Base-by-base conservation (phyloP, 2,329 filamentous ascomycete species). In the Fusarium nematophilum region DNA sequence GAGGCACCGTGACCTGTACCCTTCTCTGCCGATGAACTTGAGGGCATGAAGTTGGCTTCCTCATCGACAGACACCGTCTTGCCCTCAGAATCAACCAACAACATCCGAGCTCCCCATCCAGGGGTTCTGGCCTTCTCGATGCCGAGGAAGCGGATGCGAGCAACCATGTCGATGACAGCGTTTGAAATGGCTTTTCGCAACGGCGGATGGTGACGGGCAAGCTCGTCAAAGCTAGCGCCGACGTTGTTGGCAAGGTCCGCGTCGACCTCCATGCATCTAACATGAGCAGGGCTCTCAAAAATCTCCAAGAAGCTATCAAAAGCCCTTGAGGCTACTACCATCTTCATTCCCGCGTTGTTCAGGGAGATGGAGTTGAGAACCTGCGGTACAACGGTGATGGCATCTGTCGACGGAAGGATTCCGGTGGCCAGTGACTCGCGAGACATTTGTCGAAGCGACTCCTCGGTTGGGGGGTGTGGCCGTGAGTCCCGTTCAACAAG, bases 281-380 rank as follows among this genome's bases (percentile, higher is more conserved):
- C 87, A 75, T 99, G 96, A 13, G 87, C 84, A 3, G 93, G 88
- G 64, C 92, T 98, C 75, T 97, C 92, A 64, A 99, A 99, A n/a
- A 98, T 92, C 72, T 97, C 92, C 63, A 99, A 90, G 72, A 93
- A 98, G 65, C 87, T 91, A 52, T 93, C 89, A 37, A 99, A 82
- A 2, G 92, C 93, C 53, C 87, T 83, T 0, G 93, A 97, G 0
- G 87, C 85, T 53, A 92, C 88, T 68, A 99, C 96, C 71, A 97
- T 84, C 68, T 90, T 90, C 81, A 97, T 90, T 8, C 95, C 95
- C 23, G 86, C 82, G 59, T 91, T 90, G 67, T 97, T 97, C 51
- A 99, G 79, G 65, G 92, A 99, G 47, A 99, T 96, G 5, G 95
- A 93, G 59, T 94, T 94, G 67, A 99, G 90, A 3, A 94, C 93